A percentile compares a stretch with the other conserved stretches of the same genome.
phyloP scores from a whole-genome alignment of 2,329 filamentous ascomycete species.

The Colletotrichum trifolii region DNA sequence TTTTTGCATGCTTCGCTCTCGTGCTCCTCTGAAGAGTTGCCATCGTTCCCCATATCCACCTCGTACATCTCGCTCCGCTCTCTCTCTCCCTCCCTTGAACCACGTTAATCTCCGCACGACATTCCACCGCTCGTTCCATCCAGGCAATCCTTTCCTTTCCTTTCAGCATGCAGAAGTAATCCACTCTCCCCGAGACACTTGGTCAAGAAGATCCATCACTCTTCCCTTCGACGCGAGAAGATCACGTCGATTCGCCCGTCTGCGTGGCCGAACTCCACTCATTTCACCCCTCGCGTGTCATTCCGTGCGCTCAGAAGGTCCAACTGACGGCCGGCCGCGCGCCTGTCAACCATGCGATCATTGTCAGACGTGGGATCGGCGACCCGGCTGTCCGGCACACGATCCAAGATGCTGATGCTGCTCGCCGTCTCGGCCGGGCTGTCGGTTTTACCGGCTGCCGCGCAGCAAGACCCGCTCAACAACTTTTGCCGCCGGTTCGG shows the following conservation, averaged over 20 bases:
- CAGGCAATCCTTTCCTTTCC: constrained; percentile 13
- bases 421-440: constrained; percentile 20
- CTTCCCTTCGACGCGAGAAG: not conserved
- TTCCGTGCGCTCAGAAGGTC: not conserved
- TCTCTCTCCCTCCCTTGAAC: constrained; percentile 1
- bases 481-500: constrained; percentile 66
- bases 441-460: constrained; percentile 26
- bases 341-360: not conserved
- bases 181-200: constrained; percentile 12
- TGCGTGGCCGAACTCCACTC: not conserved
- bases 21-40: constrained; percentile 3
- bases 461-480: constrained; percentile 61
- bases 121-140: constrained; percentile 15
- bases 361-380: constrained; percentile 9
- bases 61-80: not conserved
- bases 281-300: not conserved
- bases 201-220: not conserved
- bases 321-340: constrained; percentile 6
- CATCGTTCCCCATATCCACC: not conserved
- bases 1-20: not conserved
- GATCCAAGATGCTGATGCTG: not conserved
- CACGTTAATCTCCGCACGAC: constrained; percentile 7
- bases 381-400: not conserved
- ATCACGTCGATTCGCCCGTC: not conserved
- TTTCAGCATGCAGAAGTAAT: not conserved